Evolutionary conservation across 1,284 basidiomycete genomes (phyloP).

Genomic region (Puccinia triticina): DNA sequence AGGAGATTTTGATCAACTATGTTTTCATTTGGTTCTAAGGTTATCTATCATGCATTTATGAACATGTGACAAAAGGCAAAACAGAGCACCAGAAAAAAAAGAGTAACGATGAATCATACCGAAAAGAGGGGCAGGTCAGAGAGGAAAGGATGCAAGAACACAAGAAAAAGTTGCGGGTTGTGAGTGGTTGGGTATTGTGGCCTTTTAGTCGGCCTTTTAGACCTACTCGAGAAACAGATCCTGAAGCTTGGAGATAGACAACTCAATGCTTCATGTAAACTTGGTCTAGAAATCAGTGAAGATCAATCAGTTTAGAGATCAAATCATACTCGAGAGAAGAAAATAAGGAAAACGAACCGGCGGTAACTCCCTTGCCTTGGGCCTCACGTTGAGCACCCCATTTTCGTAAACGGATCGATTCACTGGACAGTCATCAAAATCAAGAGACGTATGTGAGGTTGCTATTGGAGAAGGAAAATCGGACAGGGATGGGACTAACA

Average conservation of each 20-base stretch:
- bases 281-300: background rate
- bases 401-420: conserved; percentile 50
- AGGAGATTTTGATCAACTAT: too few species aligned
- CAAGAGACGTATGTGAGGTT: background rate
- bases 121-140: too few species aligned
- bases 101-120: too few species aligned
- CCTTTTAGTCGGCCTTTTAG: too few species aligned
- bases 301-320: background rate
- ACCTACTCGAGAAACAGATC: too few species aligned
- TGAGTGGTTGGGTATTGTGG: too few species aligned
- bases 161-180: too few species aligned
- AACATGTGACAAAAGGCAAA: too few species aligned
- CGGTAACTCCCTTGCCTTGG: conserved; percentile 41
- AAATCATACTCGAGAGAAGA: background rate
- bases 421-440: conserved; percentile 16
- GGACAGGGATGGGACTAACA: conserved; percentile 25
- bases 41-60: too few species aligned
- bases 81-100: too few species aligned
- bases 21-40: too few species aligned
- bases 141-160: too few species aligned
- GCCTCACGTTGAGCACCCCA: conserved; percentile 50
- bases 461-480: background rate
- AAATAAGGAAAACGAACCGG: conserved; percentile 30
- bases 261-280: conserved; percentile 40
- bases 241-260: background rate